Conservation (phyloP, 179 eudicot species). For the Silene coronaria region DNA sequence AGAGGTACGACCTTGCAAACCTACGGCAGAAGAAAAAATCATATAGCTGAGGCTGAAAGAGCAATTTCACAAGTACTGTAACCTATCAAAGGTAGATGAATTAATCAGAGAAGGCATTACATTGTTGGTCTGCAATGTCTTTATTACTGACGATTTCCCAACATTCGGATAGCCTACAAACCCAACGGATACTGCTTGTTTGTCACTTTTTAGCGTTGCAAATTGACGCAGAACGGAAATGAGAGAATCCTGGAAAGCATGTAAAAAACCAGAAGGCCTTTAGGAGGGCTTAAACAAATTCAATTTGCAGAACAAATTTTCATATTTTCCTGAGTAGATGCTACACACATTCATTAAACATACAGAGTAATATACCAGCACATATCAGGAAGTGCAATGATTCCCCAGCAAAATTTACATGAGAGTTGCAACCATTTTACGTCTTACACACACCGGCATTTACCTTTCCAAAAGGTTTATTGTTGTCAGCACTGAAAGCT, state of each 20-base stretch:
- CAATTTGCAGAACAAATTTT: too few relatives aligned
- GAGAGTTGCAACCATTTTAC: too few relatives aligned
- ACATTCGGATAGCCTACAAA: slow-evolving; percentile 96
- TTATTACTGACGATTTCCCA: slow-evolving; percentile 94
- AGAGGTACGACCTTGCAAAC: slow-evolving; percentile 92
- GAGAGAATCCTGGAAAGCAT: slow-evolving; percentile 63
- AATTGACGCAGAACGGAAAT: slow-evolving; percentile 84
- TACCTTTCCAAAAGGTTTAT: slow-evolving; percentile 96
- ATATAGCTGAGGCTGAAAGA: background rate
- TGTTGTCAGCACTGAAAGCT: slow-evolving; percentile 90
- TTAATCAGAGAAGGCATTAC: slow-evolving; percentile 32
- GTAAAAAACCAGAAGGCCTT: background rate
- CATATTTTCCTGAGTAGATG: too few relatives aligned
- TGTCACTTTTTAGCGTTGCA: slow-evolving; percentile 77
- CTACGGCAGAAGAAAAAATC: slow-evolving; percentile 13
- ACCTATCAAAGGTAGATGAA: background rate
- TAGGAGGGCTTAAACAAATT: background rate
- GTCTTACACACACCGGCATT: background rate
- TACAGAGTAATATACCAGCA: too few relatives aligned
- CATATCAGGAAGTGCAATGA: too few relatives aligned
- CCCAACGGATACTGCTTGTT: slow-evolving; percentile 90
- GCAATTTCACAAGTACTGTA: background rate
- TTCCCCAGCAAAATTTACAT: too few relatives aligned
- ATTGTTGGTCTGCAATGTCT: slow-evolving; percentile 79
- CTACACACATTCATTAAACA: too few relatives aligned